Evolutionary conservation across 768 basidiomycete species (phyloP).

Genomic region (Coprinopsis cinerea): DNA sequence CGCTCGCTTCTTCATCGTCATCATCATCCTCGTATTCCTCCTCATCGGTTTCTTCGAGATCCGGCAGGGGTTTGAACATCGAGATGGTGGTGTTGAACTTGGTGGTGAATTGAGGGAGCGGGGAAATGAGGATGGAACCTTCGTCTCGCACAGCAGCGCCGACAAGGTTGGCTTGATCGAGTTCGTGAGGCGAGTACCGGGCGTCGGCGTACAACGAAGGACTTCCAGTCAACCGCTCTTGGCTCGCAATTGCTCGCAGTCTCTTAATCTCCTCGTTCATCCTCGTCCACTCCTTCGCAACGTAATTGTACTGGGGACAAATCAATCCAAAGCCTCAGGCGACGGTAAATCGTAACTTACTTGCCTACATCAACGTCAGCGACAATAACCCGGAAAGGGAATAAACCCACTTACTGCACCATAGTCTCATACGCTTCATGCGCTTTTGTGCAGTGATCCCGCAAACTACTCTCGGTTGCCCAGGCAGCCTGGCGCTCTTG

Average conservation of each 20-base stretch:
- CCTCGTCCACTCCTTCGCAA: slow-evolving; percentile 24
- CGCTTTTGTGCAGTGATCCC: slow-evolving; percentile 45
- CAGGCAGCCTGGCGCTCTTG: slow-evolving; percentile 49
- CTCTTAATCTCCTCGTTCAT: slow-evolving; percentile 24
- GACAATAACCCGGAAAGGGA: slow-evolving; percentile 9
- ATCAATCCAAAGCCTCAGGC: slow-evolving; percentile 8
- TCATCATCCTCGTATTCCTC: slow-evolving; percentile 21
- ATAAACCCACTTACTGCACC: slow-evolving; percentile 30
- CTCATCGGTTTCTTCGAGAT: slow-evolving; percentile 27
- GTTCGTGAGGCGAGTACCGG: slow-evolving; percentile 17
- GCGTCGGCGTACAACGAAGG: slow-evolving; percentile 11
- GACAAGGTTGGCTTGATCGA: slow-evolving; percentile 29
- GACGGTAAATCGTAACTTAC: slow-evolving; percentile 19
- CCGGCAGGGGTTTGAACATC: slow-evolving; percentile 28
- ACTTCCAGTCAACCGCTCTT: slow-evolving; percentile 6
- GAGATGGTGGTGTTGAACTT: slow-evolving; percentile 25
- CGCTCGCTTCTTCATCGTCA: slow-evolving; percentile 16
- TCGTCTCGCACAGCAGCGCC: slow-evolving; percentile 28
- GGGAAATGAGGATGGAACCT: slow-evolving; percentile 33
- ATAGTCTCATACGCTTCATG: slow-evolving; percentile 36
- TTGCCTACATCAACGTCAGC: slow-evolving; percentile 19
- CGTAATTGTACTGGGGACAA: slow-evolving; percentile 25
- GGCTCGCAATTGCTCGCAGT: slow-evolving; percentile 13
- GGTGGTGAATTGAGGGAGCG: slow-evolving; percentile 36
- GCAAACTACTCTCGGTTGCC: slow-evolving; percentile 46